Evolutionary conservation across 1,139 yeast species (phyloP), one percentile per base, ranked within the genome.

Genomic region (Yamadazyma trypodendri): DNA sequence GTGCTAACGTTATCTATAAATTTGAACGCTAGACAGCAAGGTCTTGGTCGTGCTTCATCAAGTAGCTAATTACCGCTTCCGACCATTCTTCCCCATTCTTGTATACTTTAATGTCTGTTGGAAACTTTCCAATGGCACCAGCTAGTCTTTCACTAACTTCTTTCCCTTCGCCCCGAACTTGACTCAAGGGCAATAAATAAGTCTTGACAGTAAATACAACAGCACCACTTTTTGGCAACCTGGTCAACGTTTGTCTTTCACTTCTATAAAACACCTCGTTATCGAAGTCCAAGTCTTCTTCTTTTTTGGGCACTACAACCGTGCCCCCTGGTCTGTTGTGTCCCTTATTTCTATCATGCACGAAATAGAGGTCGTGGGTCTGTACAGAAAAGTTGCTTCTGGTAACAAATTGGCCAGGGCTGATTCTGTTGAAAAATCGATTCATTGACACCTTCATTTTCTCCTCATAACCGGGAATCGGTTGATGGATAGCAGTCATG

Each of bases 311-410:
- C 29, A 53, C 52, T 31, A 56, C 57, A 3, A 46, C 50, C 18
- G 54, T 61, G 3, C 64, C 63, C 31, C 56, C 45, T 2, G 42
- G 36, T 11, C 29, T 14, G 40, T 68, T 64, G 39, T 68, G 69
- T 6, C 76, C 77, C 49, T 77, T 79, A 50, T 75, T 75, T 22
- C 66, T 67, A 29, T 66, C 65, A 36, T 79, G 79, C 2, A 79
- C 77, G 49, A 65, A 79, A 39, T 68, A 63, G 35, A 70, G 63
- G 17, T 56, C 49, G 49, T 80, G 85, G 6, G 77, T 66, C 54
- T 81, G 88, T 14, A 81, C 60, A 2, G 83, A 70, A 71, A 83
- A 82, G 50, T 82, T 82, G 46, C 72, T 68, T 38, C 88, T 63
- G 35, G 77, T 76, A 13, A 80, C 77, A 52, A 67, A 79, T 48